These are phyloP conservation scores for Aspergillus pseudonomiae DNA, from an alignment of 2,329 filamentous ascomycete species.

Conservation along the genomic window DNA sequence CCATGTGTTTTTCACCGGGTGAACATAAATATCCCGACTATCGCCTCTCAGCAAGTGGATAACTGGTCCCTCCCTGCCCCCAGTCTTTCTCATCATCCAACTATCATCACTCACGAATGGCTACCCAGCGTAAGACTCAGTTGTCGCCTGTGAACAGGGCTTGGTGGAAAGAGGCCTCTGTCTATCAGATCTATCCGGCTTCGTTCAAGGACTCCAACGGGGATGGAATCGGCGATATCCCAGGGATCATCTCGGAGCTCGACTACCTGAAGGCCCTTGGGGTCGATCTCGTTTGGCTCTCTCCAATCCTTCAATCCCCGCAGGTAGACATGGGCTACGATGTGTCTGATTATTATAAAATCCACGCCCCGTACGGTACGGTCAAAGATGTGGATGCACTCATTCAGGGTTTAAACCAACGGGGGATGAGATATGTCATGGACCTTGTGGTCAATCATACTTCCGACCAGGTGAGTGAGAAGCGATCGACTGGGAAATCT, in stretches of 20 bases:
- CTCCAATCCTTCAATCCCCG: slow-evolving; percentile 53
- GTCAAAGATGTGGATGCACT: not conserved
- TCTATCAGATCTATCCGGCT: slow-evolving; percentile 39
- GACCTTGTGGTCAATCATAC: not conserved
- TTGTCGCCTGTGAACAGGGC: not conserved
- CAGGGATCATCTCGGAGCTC: slow-evolving; percentile 65
- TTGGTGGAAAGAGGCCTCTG: not conserved
- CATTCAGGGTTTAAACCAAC: not conserved
- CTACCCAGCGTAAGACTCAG: not conserved
- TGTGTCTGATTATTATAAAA: slow-evolving; percentile 30
- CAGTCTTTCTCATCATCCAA: too few species aligned
- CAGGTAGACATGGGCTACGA: slow-evolving; percentile 58
- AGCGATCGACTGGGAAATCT: not conserved
- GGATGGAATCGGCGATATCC: slow-evolving; percentile 64
- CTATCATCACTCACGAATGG: not conserved
- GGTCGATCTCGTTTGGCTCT: slow-evolving; percentile 60
- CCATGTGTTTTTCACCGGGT: not conserved
- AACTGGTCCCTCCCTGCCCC: too few species aligned
- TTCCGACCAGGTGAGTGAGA: not conserved
- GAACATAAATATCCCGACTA: not conserved
- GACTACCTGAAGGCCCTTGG: slow-evolving; percentile 66
- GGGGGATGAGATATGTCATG: not conserved
- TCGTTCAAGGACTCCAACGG: slow-evolving; percentile 55
- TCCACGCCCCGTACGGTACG: not conserved
- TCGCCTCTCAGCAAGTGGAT: too few species aligned